Evolutionary conservation across 2,329 filamentous ascomycete genomes (phyloP), one percentile per base, ranked within the genome.

Genomic region (Aspergillus quadrilineatus): DNA sequence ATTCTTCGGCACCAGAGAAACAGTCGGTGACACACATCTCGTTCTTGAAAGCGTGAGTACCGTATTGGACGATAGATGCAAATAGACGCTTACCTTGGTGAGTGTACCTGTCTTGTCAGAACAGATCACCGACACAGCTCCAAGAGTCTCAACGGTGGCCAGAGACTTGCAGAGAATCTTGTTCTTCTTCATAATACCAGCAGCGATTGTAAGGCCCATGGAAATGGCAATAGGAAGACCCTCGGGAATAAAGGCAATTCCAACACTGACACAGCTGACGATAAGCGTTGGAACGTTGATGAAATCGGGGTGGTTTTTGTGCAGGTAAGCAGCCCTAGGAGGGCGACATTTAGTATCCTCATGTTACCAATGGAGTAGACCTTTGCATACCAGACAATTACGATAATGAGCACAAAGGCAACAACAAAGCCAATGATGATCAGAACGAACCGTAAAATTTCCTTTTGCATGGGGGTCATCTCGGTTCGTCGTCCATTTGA

Each of bases 81-180:
- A 37, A 2, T 6, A 3, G 4, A 6, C 5, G 1, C 50, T 3
- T 48, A 63, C 65, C 50, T 55, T 59, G 5, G 64, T 64, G n/a
- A 64, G 32, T 10, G 62, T 71, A 7, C 89, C 89, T 0, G 88
- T 91, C 76, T 91, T 91, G 69, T 91, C 89, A 0, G 87, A 89
- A 69, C 88, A 90, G 41, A 92, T 86, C 6, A 89, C 83, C 0
- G 86, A 88, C 1, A 90, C 88, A 0, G 85, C 81, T 0, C 89
- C 89, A 0, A 91, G 79, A 0, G 88, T 91, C 72, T 91, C 89
- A 0, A 90, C 88, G 0, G 89, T 91, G 73, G 89, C 89, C 46
- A 92, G 78, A 0, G 86, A 89, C 74, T 92, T 92, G 83, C 88
- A 91, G 7, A 92, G 80, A 43, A 92, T 85, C 67, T 88, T 88